A percentile compares a stretch with the other conserved stretches of the same genome.
Evolutionary conservation across 2,329 filamentous ascomycete genomes (phyloP).

Genomic region (Coniochaeta prunicola): DNA sequence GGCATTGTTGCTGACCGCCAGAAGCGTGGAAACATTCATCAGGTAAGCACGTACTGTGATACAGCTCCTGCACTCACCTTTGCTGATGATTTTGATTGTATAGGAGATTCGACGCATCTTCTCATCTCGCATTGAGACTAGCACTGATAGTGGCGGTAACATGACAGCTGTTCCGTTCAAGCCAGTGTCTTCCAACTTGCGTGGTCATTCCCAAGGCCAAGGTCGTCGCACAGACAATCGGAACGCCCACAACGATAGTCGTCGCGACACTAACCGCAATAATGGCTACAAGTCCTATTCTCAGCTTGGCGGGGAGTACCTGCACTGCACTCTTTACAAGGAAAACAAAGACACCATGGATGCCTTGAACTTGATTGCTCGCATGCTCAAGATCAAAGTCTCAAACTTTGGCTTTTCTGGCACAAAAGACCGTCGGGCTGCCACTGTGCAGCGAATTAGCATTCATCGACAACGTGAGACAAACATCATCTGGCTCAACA

Average conservation of each 20-base stretch:
- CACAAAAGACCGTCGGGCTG: conserved; percentile 84
- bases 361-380: conserved; percentile 68
- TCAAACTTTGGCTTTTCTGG: conserved; percentile 72
- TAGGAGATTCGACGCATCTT: conserved; percentile 71
- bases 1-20: conserved; percentile 34
- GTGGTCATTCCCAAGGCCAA: conserved; percentile 11
- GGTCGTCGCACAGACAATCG: conserved; percentile 2
- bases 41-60: conserved; percentile 21
- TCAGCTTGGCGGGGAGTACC: conserved; percentile 57
- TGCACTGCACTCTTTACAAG: conserved; percentile 91
- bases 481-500: conserved; percentile 58
- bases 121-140: conserved; percentile 67
- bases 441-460: conserved; percentile 77
- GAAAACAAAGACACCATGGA: conserved; percentile 98
- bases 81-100: not conserved
- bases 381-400: conserved; percentile 64
- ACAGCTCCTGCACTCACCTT: not conserved
- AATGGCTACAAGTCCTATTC: conserved; percentile 13
- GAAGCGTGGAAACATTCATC: conserved; percentile 41
- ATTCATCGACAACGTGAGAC: conserved; percentile 44
- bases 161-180: conserved; percentile 56
- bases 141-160: conserved; percentile 50
- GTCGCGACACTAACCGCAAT: conserved; percentile 11
- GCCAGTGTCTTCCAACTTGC: conserved; percentile 32
- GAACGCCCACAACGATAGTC: conserved; percentile 11